Evolutionary conservation across 345 rosid species (phyloP).

Genomic region (Abelmoschus esculentus): DNA sequence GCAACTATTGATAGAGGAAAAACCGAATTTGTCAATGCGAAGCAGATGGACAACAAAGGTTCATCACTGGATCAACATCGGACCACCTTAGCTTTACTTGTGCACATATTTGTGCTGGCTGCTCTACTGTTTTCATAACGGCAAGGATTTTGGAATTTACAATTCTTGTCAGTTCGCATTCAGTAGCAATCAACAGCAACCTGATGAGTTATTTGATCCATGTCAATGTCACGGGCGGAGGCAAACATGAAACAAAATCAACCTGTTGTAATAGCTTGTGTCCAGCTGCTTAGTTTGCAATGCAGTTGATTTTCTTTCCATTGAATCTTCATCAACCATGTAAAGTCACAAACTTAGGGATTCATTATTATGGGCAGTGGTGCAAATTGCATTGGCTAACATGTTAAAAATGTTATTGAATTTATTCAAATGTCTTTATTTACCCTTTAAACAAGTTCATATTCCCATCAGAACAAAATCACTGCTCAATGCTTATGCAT

Average conservation of each 20-base stretch:
- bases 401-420: background rate
- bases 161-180: constrained; percentile 4
- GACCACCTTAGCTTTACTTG: constrained; percentile 20
- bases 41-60: constrained; percentile 33
- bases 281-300: background rate
- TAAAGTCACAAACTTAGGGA: background rate
- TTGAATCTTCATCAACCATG: background rate
- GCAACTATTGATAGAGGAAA: constrained; percentile 43
- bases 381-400: constrained; percentile 14
- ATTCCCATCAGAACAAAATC: too few species aligned
- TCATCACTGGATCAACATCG: constrained; percentile 17
- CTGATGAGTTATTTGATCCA: background rate
- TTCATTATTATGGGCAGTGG: background rate
- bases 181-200: constrained; percentile 14
- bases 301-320: background rate
- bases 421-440: too few species aligned
- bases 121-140: constrained; percentile 38
- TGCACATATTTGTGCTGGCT: constrained; percentile 20
- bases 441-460: too few species aligned
- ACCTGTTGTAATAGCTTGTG: background rate
- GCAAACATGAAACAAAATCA: background rate
- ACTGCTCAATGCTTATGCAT: too few species aligned
- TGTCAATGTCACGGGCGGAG: background rate
- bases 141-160: background rate
- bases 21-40: constrained; percentile 61